Evolutionary conservation across 768 basidiomycete species (phyloP).

Genomic region (Collybia nuda): DNA sequence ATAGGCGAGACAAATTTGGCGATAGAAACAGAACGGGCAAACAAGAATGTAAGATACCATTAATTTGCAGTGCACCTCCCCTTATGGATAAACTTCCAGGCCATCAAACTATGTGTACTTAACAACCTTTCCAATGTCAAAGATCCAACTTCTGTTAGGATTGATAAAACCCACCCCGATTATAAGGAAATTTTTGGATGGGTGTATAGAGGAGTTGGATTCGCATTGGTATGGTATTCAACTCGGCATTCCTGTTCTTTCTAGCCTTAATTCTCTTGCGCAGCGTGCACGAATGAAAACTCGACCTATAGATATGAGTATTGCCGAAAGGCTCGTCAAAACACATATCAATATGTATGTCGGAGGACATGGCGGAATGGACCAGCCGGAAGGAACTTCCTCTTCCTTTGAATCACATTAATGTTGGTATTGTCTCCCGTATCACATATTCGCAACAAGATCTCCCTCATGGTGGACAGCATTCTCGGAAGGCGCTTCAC

Average conservation of each 20-base stretch:
- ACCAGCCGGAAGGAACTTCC: too few relatives aligned
- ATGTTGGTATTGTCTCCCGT: too few relatives aligned
- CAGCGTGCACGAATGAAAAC: constrained; percentile 44
- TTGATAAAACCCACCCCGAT: constrained; percentile 48
- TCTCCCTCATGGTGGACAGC: too few relatives aligned
- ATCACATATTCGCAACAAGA: too few relatives aligned
- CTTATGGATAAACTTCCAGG: constrained; percentile 23
- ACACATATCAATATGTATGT: constrained; percentile 48
- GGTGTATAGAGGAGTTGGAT: constrained; percentile 47
- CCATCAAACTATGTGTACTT: constrained; percentile 42
- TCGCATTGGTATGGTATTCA: constrained; percentile 47
- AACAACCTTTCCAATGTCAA: constrained; percentile 38
- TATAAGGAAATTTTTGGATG: constrained; percentile 49
- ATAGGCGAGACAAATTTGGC: constrained; percentile 16
- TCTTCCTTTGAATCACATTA: too few relatives aligned
- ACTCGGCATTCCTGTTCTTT: too few relatives aligned
- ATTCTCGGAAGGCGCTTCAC: too few relatives aligned
- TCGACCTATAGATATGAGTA: constrained; percentile 30
- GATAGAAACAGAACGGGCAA: constrained; percentile 48
- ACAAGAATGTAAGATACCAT: constrained; percentile 52
- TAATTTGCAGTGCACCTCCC: not conserved
- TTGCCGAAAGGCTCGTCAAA: constrained; percentile 38
- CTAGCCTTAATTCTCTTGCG: constrained; percentile 4
- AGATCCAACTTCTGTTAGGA: constrained; percentile 29
- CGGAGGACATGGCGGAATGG: constrained; percentile 20